A percentile compares a stretch with the other conserved stretches of the same genome.
These are phyloP conservation scores for Pythium aristosporum DNA, from an alignment of 352 stramenopile species.

Conservation along the genomic window DNA sequence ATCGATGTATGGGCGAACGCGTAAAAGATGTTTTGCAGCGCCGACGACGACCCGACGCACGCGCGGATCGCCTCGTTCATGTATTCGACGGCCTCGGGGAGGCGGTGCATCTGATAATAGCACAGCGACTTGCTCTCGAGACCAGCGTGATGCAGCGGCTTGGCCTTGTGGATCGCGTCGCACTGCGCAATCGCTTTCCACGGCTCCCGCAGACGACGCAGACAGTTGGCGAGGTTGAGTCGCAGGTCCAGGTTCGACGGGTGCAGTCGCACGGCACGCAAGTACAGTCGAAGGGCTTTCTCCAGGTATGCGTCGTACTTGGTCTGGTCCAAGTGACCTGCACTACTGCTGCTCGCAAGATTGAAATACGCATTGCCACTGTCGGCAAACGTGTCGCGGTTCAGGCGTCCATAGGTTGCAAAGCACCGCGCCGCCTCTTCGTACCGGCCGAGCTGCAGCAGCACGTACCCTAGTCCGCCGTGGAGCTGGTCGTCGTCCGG, in stretches of 20 bases:
- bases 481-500: conserved; percentile 74
- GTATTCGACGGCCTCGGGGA: conserved; percentile 45
- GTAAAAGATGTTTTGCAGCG: conserved; percentile 64
- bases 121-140: conserved; percentile 64
- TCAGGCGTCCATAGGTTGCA: conserved; percentile 54
- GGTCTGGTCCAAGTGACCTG: conserved; percentile 35
- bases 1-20: conserved; percentile 52
- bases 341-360: conserved; percentile 35
- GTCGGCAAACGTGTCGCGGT: conserved; percentile 64
- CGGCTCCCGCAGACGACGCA: conserved; percentile 49
- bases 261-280: conserved; percentile 57
- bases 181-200: conserved; percentile 52
- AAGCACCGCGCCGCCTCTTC: conserved; percentile 64
- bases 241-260: conserved; percentile 58
- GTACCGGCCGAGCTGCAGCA: conserved; percentile 70
- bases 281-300: conserved; percentile 65
- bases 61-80: conserved; percentile 59
- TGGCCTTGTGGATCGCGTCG: conserved; percentile 38
- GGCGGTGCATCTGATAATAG: conserved; percentile 46
- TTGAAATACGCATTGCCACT: conserved; percentile 82
- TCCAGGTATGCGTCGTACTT: conserved; percentile 43
- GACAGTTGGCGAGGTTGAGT: conserved; percentile 68
- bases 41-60: conserved; percentile 58
- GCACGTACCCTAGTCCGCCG: conserved; percentile 57
- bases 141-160: conserved; percentile 47